Evolutionary conservation across 306 rosid genomes (phyloP), one percentile per base, ranked within the genome.

Genomic region (Cicer bijugum): DNA sequence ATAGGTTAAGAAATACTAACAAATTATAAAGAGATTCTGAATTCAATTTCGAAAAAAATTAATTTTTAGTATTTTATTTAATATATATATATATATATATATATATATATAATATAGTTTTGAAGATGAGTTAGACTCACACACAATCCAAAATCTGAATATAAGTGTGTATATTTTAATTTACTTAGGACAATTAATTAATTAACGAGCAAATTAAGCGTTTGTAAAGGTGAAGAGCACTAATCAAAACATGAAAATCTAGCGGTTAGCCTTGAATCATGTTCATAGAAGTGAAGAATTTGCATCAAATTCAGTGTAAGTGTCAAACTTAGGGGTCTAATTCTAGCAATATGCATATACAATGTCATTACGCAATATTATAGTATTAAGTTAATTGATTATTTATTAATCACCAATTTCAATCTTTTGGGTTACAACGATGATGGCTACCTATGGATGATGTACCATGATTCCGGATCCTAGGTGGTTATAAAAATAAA

Each of bases 241-340:
- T 56, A 78, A 83, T 75, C 17, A 12, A 37, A 43, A 61, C 78
- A 75, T 16, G 48, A 76, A 57, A 77, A 80, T 66, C 75, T 64
- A 71, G 69, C 76, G 76, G 78, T 47, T 45, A 64, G 16, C 85
- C 96, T 48, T 78, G 85, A 86, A 86, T 82, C 80, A 74, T 61
- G 89, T 75, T 80, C 87, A 84, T 63, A 46, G 66, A 78, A 88
- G 76, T 78, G 81, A 71, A 75, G 72, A 85, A 82, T 80, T 80
- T 80, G 89, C 95, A 87, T 89, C 68, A 86, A 89, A 86, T 87
- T 91, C 92, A 89, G 97, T 80, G 92, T 28, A 84, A 83, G 74
- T 61, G 85, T 83, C 87, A 82, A 86, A 80, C 81, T 66, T 66
- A 43, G 84, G 82, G 83, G 65, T 79, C 78, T 56, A 59, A 75